Evolutionary conservation across 139 green algal genomes (phyloP).

Genomic region (Yamagishiella unicocca): DNA sequence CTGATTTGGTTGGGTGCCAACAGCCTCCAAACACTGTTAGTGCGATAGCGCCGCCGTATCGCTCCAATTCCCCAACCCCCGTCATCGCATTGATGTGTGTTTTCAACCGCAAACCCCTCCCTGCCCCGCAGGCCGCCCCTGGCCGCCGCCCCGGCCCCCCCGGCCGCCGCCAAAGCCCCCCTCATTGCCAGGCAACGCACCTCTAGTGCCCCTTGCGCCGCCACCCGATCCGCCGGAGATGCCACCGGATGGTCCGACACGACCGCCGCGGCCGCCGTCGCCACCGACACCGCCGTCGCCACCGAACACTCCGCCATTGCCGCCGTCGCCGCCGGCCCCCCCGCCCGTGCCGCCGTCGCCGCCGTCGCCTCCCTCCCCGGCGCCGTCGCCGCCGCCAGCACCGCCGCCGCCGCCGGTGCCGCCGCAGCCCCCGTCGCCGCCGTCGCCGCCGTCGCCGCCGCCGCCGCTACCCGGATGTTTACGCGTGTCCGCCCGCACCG

Average conservation of each 20-base stretch:
- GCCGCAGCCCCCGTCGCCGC: neutral
- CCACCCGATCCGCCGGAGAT: neutral
- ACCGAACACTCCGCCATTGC: neutral
- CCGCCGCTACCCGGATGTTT: slow-evolving; percentile 2
- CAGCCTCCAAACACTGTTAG: neutral
- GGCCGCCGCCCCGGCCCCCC: slow-evolving; percentile 3
- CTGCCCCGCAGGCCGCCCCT: neutral
- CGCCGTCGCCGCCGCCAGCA: neutral
- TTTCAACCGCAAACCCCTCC: no score
- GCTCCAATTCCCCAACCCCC: no score
- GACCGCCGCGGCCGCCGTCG: neutral
- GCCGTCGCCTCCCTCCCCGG: neutral
- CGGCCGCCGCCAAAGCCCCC: slow-evolving; percentile 10
- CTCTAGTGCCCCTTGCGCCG: neutral
- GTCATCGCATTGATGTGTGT: no score
- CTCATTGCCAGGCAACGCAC: neutral
- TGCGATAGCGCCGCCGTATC: no score
- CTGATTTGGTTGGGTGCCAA: no score
- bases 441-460: neutral
- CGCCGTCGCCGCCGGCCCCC: neutral
- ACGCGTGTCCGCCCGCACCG: neutral
- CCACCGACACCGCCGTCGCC: neutral
- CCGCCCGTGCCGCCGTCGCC: neutral
- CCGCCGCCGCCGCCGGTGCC: neutral
- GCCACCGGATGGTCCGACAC: neutral